Evolutionary conservation across 1,139 yeast genomes (phyloP).

Genomic region (Candida freyschussii): DNA sequence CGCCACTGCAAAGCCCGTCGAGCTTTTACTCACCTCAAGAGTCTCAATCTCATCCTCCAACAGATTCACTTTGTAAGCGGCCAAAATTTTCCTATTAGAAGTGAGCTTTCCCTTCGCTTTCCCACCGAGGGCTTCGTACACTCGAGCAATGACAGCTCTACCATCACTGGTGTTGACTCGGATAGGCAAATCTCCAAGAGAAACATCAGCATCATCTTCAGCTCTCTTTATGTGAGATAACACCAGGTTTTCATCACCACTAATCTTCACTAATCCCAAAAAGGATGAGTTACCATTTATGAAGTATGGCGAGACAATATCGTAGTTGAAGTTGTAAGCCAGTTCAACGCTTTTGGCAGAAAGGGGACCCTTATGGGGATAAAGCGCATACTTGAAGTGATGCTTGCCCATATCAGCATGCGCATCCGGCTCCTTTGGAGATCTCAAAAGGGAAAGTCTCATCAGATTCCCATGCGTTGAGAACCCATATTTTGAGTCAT

Average conservation of each 20-base stretch:
- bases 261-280: constrained; percentile 26
- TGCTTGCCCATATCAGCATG: constrained; percentile 91
- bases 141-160: constrained; percentile 61
- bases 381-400: constrained; percentile 73
- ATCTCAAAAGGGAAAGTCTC: constrained; percentile 74
- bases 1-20: constrained; percentile 34
- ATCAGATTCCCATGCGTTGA: constrained; percentile 85
- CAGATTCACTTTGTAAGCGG: constrained; percentile 58
- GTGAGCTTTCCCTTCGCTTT: constrained; percentile 47
- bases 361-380: constrained; percentile 73
- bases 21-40: constrained; percentile 25
- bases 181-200: constrained; percentile 35
- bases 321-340: constrained; percentile 79
- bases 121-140: constrained; percentile 88
- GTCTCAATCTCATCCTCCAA: constrained; percentile 61
- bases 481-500: constrained; percentile 87
- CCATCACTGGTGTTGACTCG: constrained; percentile 29
- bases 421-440: constrained; percentile 90
- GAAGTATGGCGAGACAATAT: constrained; percentile 21
- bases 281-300: constrained; percentile 10
- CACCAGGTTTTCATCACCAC: constrained; percentile 55
- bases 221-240: constrained; percentile 81
- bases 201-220: constrained; percentile 59
- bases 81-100: constrained; percentile 35
- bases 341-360: constrained; percentile 61